A percentile compares a stretch with the other conserved stretches of the same genome.
Evolutionary conservation across 2,329 filamentous ascomycete genomes (phyloP).

Genomic region (Aureobasidium sp.): DNA sequence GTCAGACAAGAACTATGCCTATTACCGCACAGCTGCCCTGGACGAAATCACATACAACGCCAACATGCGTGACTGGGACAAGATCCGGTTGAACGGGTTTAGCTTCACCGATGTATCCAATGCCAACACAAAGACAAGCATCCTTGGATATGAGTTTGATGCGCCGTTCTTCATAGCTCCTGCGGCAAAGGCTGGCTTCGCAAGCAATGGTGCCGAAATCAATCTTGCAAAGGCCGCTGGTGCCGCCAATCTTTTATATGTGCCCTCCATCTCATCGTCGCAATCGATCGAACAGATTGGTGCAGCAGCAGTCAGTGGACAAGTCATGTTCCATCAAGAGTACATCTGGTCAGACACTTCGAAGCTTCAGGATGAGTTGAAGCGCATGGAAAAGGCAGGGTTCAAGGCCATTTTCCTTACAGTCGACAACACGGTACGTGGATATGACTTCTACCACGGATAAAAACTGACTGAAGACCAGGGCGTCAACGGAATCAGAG

Average conservation of each 20-base stretch:
- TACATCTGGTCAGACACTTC: slow-evolving; percentile 31
- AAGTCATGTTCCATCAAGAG: slow-evolving; percentile 37
- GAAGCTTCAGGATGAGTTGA: slow-evolving; percentile 28
- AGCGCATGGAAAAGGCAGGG: slow-evolving; percentile 28
- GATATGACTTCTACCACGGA: not conserved
- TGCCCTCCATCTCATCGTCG: slow-evolving; percentile 34
- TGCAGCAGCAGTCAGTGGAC: slow-evolving; percentile 33
- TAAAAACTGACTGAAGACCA: not conserved
- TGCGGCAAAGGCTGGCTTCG: slow-evolving; percentile 86
- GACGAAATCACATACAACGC: slow-evolving; percentile 26
- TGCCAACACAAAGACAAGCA: slow-evolving; percentile 54
- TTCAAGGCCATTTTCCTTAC: slow-evolving; percentile 37
- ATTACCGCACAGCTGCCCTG: slow-evolving; percentile 25
- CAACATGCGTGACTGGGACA: slow-evolving; percentile 25
- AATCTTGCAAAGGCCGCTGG: slow-evolving; percentile 46
- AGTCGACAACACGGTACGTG: slow-evolving; percentile 29
- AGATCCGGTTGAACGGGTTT: slow-evolving; percentile 25
- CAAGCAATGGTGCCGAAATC: slow-evolving; percentile 62
- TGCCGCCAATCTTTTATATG: slow-evolving; percentile 46
- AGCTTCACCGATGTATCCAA: slow-evolving; percentile 23
- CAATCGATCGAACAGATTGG: slow-evolving; percentile 30
- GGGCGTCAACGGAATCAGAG: slow-evolving; percentile 32
- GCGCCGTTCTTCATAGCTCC: slow-evolving; percentile 93
- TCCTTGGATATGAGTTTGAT: slow-evolving; percentile 75
- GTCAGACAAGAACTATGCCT: slow-evolving; percentile 27